phyloP scores from a whole-genome alignment of 495 filamentous ascomycete genomes.

The Penicillium steckii region DNA sequence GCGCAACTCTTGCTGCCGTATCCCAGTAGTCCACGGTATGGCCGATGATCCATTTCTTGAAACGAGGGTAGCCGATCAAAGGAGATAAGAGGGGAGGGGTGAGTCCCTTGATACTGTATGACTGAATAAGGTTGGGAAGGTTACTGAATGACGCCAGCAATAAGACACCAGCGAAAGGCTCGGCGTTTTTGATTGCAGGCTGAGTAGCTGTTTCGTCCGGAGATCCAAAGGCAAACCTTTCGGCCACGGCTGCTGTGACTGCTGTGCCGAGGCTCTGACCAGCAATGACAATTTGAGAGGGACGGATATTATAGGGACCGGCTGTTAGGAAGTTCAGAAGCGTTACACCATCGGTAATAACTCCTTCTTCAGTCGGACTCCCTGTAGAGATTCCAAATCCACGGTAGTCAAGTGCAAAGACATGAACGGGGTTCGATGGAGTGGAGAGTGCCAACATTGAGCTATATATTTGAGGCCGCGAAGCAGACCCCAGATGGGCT shows the following conservation, averaged over 20 bases:
- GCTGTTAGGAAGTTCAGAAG: slow-evolving; percentile 59
- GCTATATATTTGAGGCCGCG: slow-evolving; percentile 43
- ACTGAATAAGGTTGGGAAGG: slow-evolving; percentile 66
- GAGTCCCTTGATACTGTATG: slow-evolving; percentile 70
- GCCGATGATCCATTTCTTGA: slow-evolving; percentile 45
- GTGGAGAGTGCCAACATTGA: slow-evolving; percentile 43
- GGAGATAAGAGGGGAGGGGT: slow-evolving; percentile 82
- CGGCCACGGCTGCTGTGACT: slow-evolving; percentile 68
- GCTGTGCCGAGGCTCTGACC: slow-evolving; percentile 91
- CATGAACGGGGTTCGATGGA: slow-evolving; percentile 55
- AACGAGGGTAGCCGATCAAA: slow-evolving; percentile 54
- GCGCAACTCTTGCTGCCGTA: slow-evolving; percentile 48
- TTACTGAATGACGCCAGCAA: slow-evolving; percentile 77
- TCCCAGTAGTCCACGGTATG: slow-evolving; percentile 57
- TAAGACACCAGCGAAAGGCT: slow-evolving; percentile 69
- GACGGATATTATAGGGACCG: slow-evolving; percentile 49
- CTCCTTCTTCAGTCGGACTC: slow-evolving; percentile 73
- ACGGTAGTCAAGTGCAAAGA: slow-evolving; percentile 81
- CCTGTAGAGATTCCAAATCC: slow-evolving; percentile 85
- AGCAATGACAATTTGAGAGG: slow-evolving; percentile 73
- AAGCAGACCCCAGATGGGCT: slow-evolving; percentile 43
- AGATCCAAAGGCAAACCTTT: slow-evolving; percentile 59
- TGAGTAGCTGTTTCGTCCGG: slow-evolving; percentile 31
- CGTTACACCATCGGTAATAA: slow-evolving; percentile 76
- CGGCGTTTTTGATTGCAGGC: slow-evolving; percentile 37